Conservation (phyloP, 352 stramenopile genomes). For the Thraustochytrium striatum region DNA sequence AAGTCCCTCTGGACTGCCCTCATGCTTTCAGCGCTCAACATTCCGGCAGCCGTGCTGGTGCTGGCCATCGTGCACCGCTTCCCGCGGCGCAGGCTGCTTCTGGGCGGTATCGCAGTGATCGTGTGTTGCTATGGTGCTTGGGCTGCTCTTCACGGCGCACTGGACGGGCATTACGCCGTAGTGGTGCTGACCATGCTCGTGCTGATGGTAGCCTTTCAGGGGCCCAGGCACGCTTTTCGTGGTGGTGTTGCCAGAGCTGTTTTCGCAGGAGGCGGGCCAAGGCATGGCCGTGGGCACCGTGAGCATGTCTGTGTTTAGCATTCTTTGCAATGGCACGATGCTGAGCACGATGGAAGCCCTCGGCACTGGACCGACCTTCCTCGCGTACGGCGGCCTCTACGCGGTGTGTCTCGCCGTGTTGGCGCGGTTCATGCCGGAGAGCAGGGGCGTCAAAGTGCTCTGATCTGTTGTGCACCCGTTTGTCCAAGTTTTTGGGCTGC, state of each 20-base stretch:
- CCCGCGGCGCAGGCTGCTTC: conserved; percentile 8
- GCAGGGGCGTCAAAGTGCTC: conserved; percentile 6
- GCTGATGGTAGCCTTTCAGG: conserved; percentile 35
- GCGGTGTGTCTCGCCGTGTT: background rate
- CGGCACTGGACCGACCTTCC: conserved; percentile 12
- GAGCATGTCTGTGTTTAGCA: conserved; percentile 29
- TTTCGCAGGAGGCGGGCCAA: background rate
- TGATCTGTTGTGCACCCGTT: no score
- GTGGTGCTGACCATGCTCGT: background rate
- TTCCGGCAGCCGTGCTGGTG: conserved; percentile 22
- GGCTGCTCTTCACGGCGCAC: background rate
- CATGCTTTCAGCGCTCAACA: conserved; percentile 17
- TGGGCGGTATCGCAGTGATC: conserved; percentile 14
- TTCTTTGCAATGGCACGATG: conserved; percentile 43
- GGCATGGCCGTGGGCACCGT: conserved; percentile 27
- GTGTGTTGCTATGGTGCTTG: conserved; percentile 7
- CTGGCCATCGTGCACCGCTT: background rate
- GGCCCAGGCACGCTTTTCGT: conserved; percentile 35
- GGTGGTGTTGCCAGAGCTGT: conserved; percentile 32
- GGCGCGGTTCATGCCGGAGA: conserved; percentile 8
- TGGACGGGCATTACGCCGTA: background rate
- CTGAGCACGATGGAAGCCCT: conserved; percentile 6
- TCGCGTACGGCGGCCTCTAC: conserved; percentile 9
- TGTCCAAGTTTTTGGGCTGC: no score
- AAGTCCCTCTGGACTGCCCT: conserved; percentile 19